Evolutionary conservation across 2,329 filamentous ascomycete species (phyloP).

Genomic region (Gyromitra esculenta): DNA sequence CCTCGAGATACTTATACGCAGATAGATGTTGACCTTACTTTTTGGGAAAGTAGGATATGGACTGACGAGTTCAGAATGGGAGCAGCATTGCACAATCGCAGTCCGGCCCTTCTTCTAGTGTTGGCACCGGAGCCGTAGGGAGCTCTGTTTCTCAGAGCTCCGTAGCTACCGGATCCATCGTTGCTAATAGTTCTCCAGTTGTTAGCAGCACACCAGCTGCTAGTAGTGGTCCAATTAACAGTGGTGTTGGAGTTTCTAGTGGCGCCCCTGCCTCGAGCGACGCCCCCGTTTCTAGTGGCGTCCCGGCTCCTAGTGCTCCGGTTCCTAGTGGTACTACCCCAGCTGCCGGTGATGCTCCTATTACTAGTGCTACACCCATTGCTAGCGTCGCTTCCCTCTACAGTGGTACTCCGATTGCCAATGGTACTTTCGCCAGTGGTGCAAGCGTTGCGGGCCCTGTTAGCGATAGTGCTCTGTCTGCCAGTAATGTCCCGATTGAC

Average conservation of each 20-base stretch:
- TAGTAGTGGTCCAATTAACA: too few species aligned
- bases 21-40: conserved; percentile 27
- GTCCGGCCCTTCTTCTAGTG: background rate
- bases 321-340: background rate
- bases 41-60: conserved; percentile 24
- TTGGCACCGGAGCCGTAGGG: background rate
- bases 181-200: background rate
- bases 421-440: background rate
- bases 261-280: background rate
- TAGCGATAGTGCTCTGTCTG: background rate
- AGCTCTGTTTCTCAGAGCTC: background rate
- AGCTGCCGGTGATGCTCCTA: background rate
- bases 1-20: background rate
- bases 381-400: background rate
- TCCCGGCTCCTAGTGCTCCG: background rate
- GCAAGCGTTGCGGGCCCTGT: background rate
- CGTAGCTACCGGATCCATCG: background rate
- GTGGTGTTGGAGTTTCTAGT: background rate
- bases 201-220: background rate
- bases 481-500: background rate
- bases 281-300: background rate
- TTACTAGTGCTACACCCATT: background rate
- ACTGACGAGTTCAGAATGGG: conserved; percentile 33
- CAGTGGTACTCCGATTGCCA: background rate
- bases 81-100: conserved; percentile 1